phyloP scores from a whole-genome alignment of 2,329 filamentous ascomycete species.

The Chaetomium sp. region DNA sequence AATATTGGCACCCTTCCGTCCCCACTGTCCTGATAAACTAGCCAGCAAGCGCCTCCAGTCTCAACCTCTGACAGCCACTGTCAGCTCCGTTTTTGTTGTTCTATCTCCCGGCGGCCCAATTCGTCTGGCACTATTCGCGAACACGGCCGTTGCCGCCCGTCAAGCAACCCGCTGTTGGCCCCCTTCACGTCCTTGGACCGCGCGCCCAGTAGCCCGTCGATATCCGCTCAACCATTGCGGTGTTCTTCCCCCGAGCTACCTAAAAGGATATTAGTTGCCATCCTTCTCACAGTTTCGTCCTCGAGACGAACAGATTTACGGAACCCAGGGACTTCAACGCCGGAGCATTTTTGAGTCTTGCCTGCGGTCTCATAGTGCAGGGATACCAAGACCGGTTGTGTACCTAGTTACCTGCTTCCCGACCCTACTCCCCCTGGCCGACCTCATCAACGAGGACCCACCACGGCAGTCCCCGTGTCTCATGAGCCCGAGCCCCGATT shows the following conservation, averaged over 20 bases:
- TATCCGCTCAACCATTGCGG: neutral
- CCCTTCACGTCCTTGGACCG: neutral
- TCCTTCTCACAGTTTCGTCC: neutral
- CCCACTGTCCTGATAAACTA: constrained; percentile 23
- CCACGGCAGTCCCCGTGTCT: constrained; percentile 17
- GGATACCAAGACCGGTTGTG: too few relatives aligned
- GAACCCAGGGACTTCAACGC: neutral
- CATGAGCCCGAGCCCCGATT: neutral
- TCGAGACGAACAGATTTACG: neutral
- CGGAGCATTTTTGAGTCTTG: neutral
- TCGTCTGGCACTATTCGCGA: constrained; percentile 11
- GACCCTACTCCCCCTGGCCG: neutral
- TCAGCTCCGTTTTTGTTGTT: constrained; percentile 29
- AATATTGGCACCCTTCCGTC: constrained; percentile 26
- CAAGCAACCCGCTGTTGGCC: neutral
- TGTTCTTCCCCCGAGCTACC: neutral
- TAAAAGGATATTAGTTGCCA: neutral
- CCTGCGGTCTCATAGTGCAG: neutral
- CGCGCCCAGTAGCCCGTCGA: neutral
- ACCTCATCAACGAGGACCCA: constrained; percentile 7
- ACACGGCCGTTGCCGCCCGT: neutral
- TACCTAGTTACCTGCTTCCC: neutral
- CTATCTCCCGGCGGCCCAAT: constrained; percentile 4
- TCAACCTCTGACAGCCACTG: constrained; percentile 25
- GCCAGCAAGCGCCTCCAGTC: constrained; percentile 22